Percentiles rank a stretch among this genome's conserved stretches.
phyloP scores from a whole-genome alignment of 768 basidiomycete genomes.

The Suillus americanus region DNA sequence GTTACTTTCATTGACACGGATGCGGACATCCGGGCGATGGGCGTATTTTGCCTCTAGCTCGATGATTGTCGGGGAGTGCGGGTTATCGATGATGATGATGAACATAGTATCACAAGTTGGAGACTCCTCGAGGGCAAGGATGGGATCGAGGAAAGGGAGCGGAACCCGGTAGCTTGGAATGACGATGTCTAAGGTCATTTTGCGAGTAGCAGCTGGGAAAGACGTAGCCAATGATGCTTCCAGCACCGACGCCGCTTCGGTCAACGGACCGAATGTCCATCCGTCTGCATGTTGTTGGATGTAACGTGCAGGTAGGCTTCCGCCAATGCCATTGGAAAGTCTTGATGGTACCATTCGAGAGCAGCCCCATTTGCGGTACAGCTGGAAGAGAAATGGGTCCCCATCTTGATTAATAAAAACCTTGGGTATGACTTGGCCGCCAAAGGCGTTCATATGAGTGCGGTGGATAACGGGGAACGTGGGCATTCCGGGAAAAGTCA shows the following conservation, averaged over 20 bases:
- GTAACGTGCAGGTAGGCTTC: conserved; percentile 47
- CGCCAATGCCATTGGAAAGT: conserved; percentile 47
- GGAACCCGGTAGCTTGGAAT: conserved; percentile 59
- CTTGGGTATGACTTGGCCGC: conserved; percentile 48
- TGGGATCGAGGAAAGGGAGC: conserved; percentile 39
- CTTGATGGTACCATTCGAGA: conserved; percentile 44
- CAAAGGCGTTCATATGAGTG: conserved; percentile 55
- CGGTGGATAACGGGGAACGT: conserved; percentile 60
- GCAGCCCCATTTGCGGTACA: conserved; percentile 57
- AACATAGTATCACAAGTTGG: conserved; percentile 49
- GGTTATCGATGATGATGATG: conserved; percentile 59
- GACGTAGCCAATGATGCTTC: conserved; percentile 37
- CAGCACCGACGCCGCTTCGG: conserved; percentile 37
- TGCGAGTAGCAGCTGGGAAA: conserved; percentile 25
- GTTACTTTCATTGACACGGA: conserved; percentile 48
- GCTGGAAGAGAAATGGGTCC: conserved; percentile 57
- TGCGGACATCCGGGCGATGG: conserved; percentile 49
- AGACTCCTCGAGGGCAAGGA: conserved; percentile 46
- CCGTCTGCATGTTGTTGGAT: conserved; percentile 39
- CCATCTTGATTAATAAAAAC: conserved; percentile 60
- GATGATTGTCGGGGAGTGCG: conserved; percentile 38
- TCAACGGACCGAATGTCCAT: conserved; percentile 52
- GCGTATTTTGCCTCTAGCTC: conserved; percentile 41
- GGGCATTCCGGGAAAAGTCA: conserved; percentile 58
- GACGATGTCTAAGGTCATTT: conserved; percentile 53